Percentiles rank a stretch among this genome's conserved stretches.
These are phyloP conservation scores for Acanthamoeba quina DNA, from an alignment of 208 protist genomes.

Conservation along the genomic window DNA sequence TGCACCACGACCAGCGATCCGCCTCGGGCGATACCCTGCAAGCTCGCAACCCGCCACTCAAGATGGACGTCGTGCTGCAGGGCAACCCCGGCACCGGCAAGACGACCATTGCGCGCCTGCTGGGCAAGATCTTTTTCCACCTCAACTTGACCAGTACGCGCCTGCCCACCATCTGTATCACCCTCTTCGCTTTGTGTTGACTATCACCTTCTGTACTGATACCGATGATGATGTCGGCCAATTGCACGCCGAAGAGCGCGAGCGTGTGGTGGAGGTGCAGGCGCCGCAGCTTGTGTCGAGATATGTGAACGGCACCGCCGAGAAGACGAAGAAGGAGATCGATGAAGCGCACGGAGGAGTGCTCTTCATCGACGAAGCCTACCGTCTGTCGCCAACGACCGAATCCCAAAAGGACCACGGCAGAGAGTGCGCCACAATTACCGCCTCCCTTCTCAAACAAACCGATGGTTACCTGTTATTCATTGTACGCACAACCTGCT, in stretches of 20 bases:
- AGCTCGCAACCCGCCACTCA: background rate
- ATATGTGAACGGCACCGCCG: conserved; percentile 31
- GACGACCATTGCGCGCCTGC: conserved; percentile 26
- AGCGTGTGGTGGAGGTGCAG: conserved; percentile 11
- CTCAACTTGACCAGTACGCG: background rate
- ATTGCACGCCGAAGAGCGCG: background rate
- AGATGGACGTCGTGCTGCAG: background rate
- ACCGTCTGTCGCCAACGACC: conserved; percentile 38
- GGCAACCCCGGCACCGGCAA: conserved; percentile 48
- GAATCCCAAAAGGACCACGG: background rate
- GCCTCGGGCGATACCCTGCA: background rate
- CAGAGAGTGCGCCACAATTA: background rate
- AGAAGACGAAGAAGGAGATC: conserved; percentile 48
- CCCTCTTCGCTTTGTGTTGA: background rate
- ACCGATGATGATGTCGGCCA: too few species aligned
- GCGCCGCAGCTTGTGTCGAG: conserved; percentile 55
- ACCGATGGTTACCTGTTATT: background rate
- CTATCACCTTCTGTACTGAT: too few species aligned
- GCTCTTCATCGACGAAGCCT: conserved; percentile 81
- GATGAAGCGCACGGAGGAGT: conserved; percentile 38
- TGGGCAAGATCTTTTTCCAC: background rate
- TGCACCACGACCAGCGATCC: background rate
- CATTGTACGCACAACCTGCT: background rate
- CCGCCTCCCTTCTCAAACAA: background rate
- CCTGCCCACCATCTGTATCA: background rate